These are phyloP conservation scores for Cynanchum wilfordii DNA, from an alignment of 257 asterid genomes.

Conservation along the genomic window DNA sequence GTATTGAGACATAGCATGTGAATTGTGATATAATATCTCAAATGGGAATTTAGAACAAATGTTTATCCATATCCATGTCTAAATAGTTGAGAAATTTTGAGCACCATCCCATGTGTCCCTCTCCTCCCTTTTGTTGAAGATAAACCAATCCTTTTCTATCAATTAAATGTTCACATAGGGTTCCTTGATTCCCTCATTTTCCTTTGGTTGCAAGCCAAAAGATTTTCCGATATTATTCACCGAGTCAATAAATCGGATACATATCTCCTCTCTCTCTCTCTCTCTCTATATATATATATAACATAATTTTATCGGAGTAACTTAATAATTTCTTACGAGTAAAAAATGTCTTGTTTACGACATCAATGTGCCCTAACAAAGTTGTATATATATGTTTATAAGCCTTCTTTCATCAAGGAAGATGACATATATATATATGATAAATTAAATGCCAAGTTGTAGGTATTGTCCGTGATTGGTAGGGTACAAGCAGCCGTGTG, in stretches of 20 bases:
- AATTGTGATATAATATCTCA: slow-evolving; percentile 2
- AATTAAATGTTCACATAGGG: neutral
- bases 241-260: too few relatives aligned
- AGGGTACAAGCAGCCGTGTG: neutral
- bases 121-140: neutral
- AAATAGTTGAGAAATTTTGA: neutral
- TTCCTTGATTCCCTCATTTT: neutral
- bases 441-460: neutral
- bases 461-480: neutral
- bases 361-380: too few relatives aligned
- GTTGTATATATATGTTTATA: too few relatives aligned
- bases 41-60: neutral
- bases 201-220: neutral
- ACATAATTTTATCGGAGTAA: too few relatives aligned
- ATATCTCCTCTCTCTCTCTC: too few relatives aligned
- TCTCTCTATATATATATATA: too few relatives aligned
- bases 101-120: neutral
- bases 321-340: too few relatives aligned
- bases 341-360: too few relatives aligned
- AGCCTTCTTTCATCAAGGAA: neutral
- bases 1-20: slow-evolving; percentile 12
- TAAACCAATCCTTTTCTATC: neutral
- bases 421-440: neutral
- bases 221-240: neutral
- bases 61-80: neutral